A percentile compares a stretch with the other conserved stretches of the same genome.
Evolutionary conservation across 2,329 filamentous ascomycete species (phyloP).

Genomic region (Coccinonectria pachysandricola): DNA sequence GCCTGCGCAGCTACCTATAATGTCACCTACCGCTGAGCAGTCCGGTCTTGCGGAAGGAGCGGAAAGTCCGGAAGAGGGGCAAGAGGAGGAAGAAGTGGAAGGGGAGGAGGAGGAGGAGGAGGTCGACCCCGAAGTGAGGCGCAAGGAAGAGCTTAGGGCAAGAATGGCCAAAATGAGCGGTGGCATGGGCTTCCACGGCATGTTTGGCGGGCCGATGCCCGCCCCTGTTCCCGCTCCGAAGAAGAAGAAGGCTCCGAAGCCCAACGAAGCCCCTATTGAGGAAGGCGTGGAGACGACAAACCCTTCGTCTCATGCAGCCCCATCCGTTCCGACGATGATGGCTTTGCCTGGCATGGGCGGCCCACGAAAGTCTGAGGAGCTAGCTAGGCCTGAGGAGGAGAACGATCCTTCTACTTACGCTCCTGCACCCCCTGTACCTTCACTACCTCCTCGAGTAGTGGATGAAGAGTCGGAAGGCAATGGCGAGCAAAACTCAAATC

Average conservation of each 20-base stretch:
- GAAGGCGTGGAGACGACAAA: slow-evolving; percentile 34
- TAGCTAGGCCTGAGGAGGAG: slow-evolving; percentile 28
- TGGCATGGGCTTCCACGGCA: slow-evolving; percentile 91
- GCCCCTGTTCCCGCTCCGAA: slow-evolving; percentile 42
- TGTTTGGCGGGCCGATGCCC: slow-evolving; percentile 70
- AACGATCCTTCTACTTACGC: slow-evolving; percentile 18
- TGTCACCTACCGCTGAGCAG: slow-evolving; percentile 7
- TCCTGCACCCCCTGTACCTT: slow-evolving; percentile 21
- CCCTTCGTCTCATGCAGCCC: slow-evolving; percentile 32
- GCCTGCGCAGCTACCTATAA: slow-evolving; percentile 13
- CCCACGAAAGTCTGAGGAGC: slow-evolving; percentile 36
- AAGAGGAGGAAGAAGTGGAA: slow-evolving; percentile 53
- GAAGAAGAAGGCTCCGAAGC: slow-evolving; percentile 42
- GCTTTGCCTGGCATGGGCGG: slow-evolving; percentile 63
- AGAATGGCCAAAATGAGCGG: slow-evolving; percentile 99
- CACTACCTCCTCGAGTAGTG: slow-evolving; percentile 9
- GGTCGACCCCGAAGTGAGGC: slow-evolving; percentile 74
- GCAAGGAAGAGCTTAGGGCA: slow-evolving; percentile 79
- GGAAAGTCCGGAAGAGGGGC: slow-evolving; percentile 53
- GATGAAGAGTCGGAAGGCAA: slow-evolving; percentile 20
- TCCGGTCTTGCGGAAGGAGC: slow-evolving; percentile 50
- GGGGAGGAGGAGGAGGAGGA: slow-evolving; percentile 76
- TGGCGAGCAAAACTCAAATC: too few relatives aligned
- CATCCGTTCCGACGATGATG: slow-evolving; percentile 51
- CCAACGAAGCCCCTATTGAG: slow-evolving; percentile 32